Evolutionary conservation across 1,284 basidiomycete genomes (phyloP).

Genomic region (Ceratobasidium papillatum): DNA sequence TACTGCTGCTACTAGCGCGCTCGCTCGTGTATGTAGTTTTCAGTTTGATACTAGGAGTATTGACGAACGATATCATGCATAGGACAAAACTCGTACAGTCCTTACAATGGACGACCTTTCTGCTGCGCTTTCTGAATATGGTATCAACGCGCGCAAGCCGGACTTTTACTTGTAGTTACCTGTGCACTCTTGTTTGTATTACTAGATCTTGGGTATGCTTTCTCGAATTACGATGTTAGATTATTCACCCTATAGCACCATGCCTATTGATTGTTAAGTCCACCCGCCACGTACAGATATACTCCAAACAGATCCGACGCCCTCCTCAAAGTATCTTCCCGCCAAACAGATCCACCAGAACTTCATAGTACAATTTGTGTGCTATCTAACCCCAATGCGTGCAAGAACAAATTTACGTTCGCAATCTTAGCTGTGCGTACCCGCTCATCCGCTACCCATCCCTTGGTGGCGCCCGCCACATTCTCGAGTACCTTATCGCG

Average conservation of each 20-base stretch:
- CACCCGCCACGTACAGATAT: not conserved
- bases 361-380: constrained; percentile 48
- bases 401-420: constrained; percentile 87
- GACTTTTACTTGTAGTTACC: constrained; percentile 77
- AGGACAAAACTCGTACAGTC: constrained; percentile 96
- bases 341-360: not conserved
- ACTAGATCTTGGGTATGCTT: constrained; percentile 1
- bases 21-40: constrained; percentile 63
- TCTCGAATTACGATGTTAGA: not conserved
- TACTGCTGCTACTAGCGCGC: constrained; percentile 67
- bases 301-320: not conserved
- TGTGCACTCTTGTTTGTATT: constrained; percentile 26
- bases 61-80: not conserved
- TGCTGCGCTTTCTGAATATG: constrained; percentile 92
- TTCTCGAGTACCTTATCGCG: constrained; percentile 94
- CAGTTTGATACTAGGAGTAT: not conserved
- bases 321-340: not conserved
- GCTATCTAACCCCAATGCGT: constrained; percentile 85
- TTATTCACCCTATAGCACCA: not conserved
- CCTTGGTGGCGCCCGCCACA: constrained; percentile 78
- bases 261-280: constrained; percentile 8
- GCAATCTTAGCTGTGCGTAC: constrained; percentile 71
- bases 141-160: constrained; percentile 92
- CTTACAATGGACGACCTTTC: constrained; percentile 98
- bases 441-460: constrained; percentile 73